A percentile compares a stretch with the other conserved stretches of the same genome.
These are phyloP conservation scores for Spergularia marina DNA, from an alignment of 148 eudicot species.

Conservation along the genomic window DNA sequence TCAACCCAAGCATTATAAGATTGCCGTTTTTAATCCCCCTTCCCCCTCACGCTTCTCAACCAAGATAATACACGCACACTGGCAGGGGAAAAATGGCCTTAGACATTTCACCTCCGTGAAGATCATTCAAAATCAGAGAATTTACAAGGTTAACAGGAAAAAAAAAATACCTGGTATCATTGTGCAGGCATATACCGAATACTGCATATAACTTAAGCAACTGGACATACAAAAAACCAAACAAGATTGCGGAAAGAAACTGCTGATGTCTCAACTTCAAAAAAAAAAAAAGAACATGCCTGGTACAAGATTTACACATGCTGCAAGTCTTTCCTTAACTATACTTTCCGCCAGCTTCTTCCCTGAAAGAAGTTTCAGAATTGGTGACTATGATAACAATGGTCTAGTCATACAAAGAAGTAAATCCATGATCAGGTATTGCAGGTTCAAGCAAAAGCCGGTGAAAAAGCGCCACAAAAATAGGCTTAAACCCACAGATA, in stretches of 20 bases:
- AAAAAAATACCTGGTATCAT: no score
- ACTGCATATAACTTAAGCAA: background rate
- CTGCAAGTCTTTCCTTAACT: slow-evolving; percentile 90
- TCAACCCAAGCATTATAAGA: background rate
- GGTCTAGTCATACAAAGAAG: no score
- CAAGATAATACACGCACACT: no score
- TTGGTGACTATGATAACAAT: background rate
- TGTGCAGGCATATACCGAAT: background rate
- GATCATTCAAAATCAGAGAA: background rate
- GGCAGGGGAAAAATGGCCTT: no score
- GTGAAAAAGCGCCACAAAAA: background rate
- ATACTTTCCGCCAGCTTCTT: slow-evolving; percentile 86
- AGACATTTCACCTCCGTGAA: background rate
- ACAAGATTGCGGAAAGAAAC: background rate
- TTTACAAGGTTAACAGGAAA: no score
- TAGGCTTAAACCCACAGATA: background rate
- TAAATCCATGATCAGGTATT: background rate
- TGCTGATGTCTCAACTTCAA: background rate
- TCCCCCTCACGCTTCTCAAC: no score
- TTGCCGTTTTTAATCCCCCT: no score
- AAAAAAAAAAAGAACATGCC: slow-evolving; percentile 36
- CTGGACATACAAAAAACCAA: background rate
- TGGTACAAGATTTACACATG: slow-evolving; percentile 97
- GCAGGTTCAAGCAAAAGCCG: background rate
- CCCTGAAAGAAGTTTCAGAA: slow-evolving; percentile 34